Conservation (phyloP, 305 asterid genomes). For the Fraxinus xanthoxyloides region DNA sequence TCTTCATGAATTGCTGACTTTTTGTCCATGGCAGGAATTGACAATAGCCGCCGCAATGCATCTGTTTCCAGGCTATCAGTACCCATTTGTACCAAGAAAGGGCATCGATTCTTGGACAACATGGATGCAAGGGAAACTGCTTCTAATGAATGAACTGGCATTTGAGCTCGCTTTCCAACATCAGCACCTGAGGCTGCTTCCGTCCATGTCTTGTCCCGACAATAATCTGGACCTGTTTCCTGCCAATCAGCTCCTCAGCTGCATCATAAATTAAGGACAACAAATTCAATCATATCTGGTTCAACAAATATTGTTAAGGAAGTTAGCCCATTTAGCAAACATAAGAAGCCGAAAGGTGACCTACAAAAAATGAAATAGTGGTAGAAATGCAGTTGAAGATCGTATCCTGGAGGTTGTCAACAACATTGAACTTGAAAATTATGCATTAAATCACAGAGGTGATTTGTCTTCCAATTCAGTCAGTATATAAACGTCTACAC, state of each 20-base stretch:
- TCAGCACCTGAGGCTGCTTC: not conserved
- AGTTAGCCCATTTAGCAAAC: not conserved
- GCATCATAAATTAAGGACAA: not conserved
- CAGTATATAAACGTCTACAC: not conserved
- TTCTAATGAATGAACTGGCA: not conserved
- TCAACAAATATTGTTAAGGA: too few relatives aligned
- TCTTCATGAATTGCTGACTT: not conserved
- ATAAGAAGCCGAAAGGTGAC: not conserved
- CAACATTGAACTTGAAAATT: too few relatives aligned
- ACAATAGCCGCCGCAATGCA: not conserved
- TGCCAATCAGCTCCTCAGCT: not conserved
- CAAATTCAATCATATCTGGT: not conserved
- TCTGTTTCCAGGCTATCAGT: not conserved
- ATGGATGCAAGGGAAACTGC: not conserved
- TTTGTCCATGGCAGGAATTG: not conserved
- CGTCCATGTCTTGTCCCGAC: not conserved
- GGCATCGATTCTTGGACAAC: not conserved
- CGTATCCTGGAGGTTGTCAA: too few relatives aligned
- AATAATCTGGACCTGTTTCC: not conserved
- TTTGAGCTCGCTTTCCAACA: not conserved
- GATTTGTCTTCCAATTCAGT: not conserved
- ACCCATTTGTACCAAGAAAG: not conserved
- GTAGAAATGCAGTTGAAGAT: too few relatives aligned
- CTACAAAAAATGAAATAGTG: not conserved
- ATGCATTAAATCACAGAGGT: not conserved